Evolutionary conservation across 768 basidiomycete species (phyloP), one percentile per base, ranked within the genome.

Genomic region (Tulasnella sp.): DNA sequence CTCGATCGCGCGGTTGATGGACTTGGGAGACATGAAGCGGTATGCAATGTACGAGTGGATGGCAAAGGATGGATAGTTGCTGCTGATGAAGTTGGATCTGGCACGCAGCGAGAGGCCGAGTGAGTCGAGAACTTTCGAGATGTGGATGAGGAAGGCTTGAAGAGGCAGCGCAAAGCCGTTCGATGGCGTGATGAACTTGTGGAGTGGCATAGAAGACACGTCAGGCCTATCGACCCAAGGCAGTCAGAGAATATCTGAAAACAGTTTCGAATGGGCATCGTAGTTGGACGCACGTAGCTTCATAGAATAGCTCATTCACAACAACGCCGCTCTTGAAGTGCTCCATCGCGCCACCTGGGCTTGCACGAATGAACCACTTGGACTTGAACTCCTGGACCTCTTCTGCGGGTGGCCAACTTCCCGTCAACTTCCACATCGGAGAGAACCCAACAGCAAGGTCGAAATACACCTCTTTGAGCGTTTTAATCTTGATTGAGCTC

Each of bases 121-220:
- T 66, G 86, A 83, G 66, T 90, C 88, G 45, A 92, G 72, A n/a
- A 90, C 87, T 58, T 79, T 80, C 77, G 81, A 82, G 25, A 92
- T 71, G 66, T 92, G 89, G 7, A 83, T 82, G 46, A 91, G 74
- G 63, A 91, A 92, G 67, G 89, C 85, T 43, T 76, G 74, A 69
- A 84, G 82, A 1, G 85, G 77, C 87, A 92, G 87, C 0, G 88
- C 89, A 65, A 81, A 92, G 62, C 89, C 83, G 66, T 90, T 92
- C 49, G 85, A 79, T 8, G 87, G 85, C 1, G 83, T 80, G 61
- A 92, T 81, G 65, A 85, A 87, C 58, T 87, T 84, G 55, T 77
- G 76, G 3, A 87, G 87, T 65, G 90, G 86, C 41, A 89, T 73
- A 79, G 86, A 82, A 8, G 72, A 71, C 15, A 83, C 79, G 60